Evolutionary conservation across 1,139 yeast species (phyloP), one percentile per base, ranked within the genome.

Genomic region (Nakaseomyces sp.): DNA sequence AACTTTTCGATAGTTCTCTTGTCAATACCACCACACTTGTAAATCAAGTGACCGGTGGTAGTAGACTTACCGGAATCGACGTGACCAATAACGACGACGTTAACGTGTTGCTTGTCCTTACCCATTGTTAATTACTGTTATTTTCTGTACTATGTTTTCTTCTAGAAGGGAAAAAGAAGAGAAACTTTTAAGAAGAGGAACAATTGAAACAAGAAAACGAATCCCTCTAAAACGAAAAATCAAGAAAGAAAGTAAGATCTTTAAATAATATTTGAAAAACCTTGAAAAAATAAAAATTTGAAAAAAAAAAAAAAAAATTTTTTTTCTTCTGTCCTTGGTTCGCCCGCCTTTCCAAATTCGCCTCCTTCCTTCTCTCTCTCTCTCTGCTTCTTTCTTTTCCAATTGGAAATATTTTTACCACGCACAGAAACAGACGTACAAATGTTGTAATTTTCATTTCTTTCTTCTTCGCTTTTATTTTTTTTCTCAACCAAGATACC

Each of bases 41-140:
- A 89, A 71, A 89, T 89, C 77, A 89, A 85, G 82, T 88, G 96
- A 75, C 96, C 96, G 71, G 96, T 88, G 74, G 95, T 86, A 70
- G 96, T 87, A 60, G 95, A 87, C 77, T 87, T 87, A 78, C 95
- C 95, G 64, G 96, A 87, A 77, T 87, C 96, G 95, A 87, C 96
- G 93, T 88, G 97, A 75, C 97, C 97, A 73, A 89, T 89, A 72
- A 89, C 97, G 74, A 89, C 97, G 76, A 89, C 91, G 95, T 89
- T 89, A 76, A 89, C 84, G 86, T 89, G 97, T 75, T 79, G 69
- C 84, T 87, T 88, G 70, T 82, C 95, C 75, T 86, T 86, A 80
- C 95, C 91, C 89, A 61, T 61, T 53, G 54, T 58, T 45, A 44
- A 43, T 46, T 48, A 40, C 41, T 37, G 31, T 44, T 37, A 10